Percentiles rank a stretch among this genome's conserved stretches.
Evolutionary conservation across 768 basidiomycete species (phyloP).

Genomic region (Lentinula sp.): DNA sequence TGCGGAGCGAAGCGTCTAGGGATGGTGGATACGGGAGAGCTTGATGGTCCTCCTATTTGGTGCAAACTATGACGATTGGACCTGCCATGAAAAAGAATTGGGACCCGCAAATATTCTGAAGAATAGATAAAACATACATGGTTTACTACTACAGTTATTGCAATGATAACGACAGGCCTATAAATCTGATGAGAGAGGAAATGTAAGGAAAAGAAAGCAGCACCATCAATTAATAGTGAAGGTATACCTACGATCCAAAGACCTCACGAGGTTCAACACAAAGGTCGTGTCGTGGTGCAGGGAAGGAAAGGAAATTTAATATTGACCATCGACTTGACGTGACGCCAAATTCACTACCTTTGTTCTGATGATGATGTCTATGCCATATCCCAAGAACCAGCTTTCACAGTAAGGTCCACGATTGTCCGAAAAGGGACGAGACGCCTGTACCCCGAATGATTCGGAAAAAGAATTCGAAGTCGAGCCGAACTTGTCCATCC

Average conservation of each 20-base stretch:
- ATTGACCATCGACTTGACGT: background rate
- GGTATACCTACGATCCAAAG: background rate
- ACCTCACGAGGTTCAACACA: background rate
- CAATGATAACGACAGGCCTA: background rate
- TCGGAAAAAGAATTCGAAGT: background rate
- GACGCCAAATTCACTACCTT: background rate
- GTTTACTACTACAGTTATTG: too few species aligned
- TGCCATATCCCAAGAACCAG: background rate
- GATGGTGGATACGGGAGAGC: background rate
- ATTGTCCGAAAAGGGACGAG: background rate
- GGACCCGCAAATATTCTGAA: background rate
- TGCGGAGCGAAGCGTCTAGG: constrained; percentile 12
- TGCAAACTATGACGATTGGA: background rate
- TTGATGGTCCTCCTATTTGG: background rate
- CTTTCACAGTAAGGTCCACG: background rate
- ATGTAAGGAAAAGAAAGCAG: background rate
- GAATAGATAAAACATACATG: background rate
- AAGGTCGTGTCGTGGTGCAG: background rate
- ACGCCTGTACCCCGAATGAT: background rate
- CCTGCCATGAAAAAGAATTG: background rate
- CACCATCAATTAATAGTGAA: background rate
- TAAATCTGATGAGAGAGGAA: background rate
- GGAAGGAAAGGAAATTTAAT: background rate
- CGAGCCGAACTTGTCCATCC: background rate
- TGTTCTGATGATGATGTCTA: background rate